Percentiles rank a stretch among this genome's conserved stretches.
Conservation (phyloP, 495 filamentous ascomycete species). For the Elasticomyces elasticus region DNA sequence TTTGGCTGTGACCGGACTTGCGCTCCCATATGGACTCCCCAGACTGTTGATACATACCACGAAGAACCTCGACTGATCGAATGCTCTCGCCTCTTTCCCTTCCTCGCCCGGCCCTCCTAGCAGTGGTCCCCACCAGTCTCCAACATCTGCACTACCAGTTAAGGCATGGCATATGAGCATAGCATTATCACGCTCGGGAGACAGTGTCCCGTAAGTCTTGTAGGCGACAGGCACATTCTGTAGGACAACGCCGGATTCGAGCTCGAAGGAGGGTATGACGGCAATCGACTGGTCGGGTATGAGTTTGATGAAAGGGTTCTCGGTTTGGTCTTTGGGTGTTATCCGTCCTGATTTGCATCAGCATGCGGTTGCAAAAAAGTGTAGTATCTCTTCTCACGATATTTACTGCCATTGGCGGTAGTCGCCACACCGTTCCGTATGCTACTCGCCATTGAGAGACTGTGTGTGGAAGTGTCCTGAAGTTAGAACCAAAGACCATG, state of each 20-base stretch:
- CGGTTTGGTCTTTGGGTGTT: slow-evolving; percentile 47
- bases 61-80: slow-evolving; percentile 87
- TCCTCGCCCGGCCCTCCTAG: slow-evolving; percentile 55
- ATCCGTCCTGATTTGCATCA: slow-evolving; percentile 11
- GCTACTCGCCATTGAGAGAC: not conserved
- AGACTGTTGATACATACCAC: slow-evolving; percentile 92
- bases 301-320: slow-evolving; percentile 81
- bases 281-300: slow-evolving; percentile 80
- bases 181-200: slow-evolving; percentile 69
- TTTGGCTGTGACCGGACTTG: slow-evolving; percentile 83
- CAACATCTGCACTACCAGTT: slow-evolving; percentile 90
- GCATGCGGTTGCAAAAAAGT: not conserved
- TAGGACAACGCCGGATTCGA: slow-evolving; percentile 84
- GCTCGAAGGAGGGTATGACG: slow-evolving; percentile 78
- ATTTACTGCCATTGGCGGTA: slow-evolving; percentile 8
- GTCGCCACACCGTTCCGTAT: not conserved
- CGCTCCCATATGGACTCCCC: slow-evolving; percentile 92
- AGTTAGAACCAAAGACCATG: too few relatives aligned
- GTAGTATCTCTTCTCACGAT: not conserved
- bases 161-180: slow-evolving; percentile 96
- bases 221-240: slow-evolving; percentile 88
- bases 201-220: slow-evolving; percentile 71
- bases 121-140: slow-evolving; percentile 96
- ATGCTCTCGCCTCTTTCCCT: slow-evolving; percentile 56
- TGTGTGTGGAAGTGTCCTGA: not conserved